A percentile compares a stretch with the other conserved stretches of the same genome.
Conservation (phyloP, 2,329 filamentous ascomycete genomes). For the Penicillium sp. region DNA sequence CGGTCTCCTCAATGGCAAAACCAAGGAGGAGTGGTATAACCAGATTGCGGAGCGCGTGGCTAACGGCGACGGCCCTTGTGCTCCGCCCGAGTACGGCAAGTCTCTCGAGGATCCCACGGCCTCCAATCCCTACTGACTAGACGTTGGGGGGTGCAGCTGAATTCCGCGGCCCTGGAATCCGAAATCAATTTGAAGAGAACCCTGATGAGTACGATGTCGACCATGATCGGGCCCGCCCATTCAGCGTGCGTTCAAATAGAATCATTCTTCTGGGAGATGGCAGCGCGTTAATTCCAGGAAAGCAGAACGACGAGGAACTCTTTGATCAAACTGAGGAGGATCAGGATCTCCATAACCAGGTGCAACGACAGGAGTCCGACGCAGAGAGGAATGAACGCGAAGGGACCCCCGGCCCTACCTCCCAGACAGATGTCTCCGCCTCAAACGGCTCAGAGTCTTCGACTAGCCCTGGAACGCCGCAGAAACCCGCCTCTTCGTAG, state of each 20-base stretch:
- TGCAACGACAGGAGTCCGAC: conserved; percentile 63
- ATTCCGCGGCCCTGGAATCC: conserved; percentile 81
- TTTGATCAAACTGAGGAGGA: conserved; percentile 89
- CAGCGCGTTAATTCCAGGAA: conserved; percentile 84
- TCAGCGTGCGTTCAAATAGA: conserved; percentile 75
- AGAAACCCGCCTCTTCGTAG: conserved; percentile 38
- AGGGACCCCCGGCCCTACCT: conserved; percentile 55
- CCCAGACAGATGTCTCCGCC: conserved; percentile 26
- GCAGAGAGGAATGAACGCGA: conserved; percentile 52
- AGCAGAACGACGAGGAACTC: conserved; percentile 85
- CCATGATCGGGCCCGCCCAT: conserved; percentile 64
- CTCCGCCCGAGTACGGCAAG: conserved; percentile 99
- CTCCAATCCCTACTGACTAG: conserved; percentile 49
- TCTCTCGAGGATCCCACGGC: conserved; percentile 54
- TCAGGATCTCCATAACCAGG: conserved; percentile 83
- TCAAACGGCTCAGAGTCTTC: conserved; percentile 43
- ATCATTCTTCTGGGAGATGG: conserved; percentile 96
- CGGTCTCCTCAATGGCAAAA: conserved; percentile 86
- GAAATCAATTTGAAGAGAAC: conserved; percentile 82
- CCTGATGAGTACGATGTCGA: conserved; percentile 61
- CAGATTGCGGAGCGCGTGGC: conserved; percentile 92
- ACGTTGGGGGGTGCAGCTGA: conserved; percentile 64
- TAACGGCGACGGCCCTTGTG: conserved; percentile 95
- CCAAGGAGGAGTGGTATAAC: conserved; percentile 98
- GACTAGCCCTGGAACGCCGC: conserved; percentile 28